phyloP scores from a whole-genome alignment of 1,284 basidiomycete species.

The Cryptococcus jaspeensis region DNA sequence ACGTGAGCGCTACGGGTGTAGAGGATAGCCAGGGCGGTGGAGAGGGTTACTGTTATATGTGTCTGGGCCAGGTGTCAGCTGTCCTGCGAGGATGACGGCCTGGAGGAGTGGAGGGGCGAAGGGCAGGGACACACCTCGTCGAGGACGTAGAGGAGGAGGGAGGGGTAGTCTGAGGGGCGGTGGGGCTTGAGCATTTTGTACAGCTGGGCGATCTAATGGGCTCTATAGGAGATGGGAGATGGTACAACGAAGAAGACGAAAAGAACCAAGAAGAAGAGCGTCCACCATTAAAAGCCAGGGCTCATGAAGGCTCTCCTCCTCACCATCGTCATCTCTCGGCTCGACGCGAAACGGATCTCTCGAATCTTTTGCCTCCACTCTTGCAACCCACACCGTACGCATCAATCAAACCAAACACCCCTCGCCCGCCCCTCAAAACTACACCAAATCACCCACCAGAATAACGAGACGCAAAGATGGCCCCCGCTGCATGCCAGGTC shows the following conservation, averaged over 20 bases:
- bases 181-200: conserved; percentile 28
- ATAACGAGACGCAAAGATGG: conserved; percentile 6
- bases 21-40: conserved; percentile 61
- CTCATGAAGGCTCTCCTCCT: too few relatives aligned
- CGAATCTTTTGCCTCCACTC: not conserved
- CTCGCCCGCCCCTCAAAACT: not conserved
- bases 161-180: conserved; percentile 43
- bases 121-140: conserved; percentile 34
- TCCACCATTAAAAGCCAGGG: too few relatives aligned
- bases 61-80: conserved; percentile 33
- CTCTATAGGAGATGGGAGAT: not conserved
- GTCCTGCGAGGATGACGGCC: too few relatives aligned
- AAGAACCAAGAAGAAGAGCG: not conserved
- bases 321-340: too few relatives aligned
- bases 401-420: not conserved
- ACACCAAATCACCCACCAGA: not conserved
- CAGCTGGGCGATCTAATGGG: too few relatives aligned
- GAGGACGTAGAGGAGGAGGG: conserved; percentile 35
- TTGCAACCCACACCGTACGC: not conserved
- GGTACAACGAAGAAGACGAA: not conserved
- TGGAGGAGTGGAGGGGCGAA: not conserved
- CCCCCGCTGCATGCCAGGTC: conserved; percentile 33
- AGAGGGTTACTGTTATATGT: conserved; percentile 58
- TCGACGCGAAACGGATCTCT: not conserved
- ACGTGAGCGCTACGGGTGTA: conserved; percentile 69